These are phyloP conservation scores for Nannochloris sp. DNA, from an alignment of 139 green algal species.

Conservation along the genomic window DNA sequence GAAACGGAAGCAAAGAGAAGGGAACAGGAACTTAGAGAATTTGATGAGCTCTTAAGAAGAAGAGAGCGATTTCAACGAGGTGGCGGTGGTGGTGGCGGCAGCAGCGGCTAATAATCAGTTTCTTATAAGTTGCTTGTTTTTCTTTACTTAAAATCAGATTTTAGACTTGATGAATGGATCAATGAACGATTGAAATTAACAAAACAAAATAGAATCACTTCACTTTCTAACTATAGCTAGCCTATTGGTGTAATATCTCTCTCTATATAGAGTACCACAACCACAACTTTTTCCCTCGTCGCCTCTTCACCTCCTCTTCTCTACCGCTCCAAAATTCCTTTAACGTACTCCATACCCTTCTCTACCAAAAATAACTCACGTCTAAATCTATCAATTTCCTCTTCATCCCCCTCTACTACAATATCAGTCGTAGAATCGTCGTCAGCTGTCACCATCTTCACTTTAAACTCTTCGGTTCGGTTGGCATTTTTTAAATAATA, in stretches of 20 bases:
- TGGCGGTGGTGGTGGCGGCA: background rate
- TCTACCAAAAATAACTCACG: conserved; percentile 74
- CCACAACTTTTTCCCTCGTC: no score
- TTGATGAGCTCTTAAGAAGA: conserved; percentile 16
- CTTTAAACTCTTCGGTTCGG: conserved; percentile 42
- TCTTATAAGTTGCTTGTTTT: no score
- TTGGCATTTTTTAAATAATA: conserved; percentile 80
- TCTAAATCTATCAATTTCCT: conserved; percentile 77
- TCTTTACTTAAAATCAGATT: background rate
- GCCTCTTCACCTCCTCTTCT: background rate
- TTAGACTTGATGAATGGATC: no score
- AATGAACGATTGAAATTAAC: no score
- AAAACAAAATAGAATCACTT: no score
- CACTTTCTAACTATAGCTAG: no score
- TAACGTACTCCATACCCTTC: conserved; percentile 89
- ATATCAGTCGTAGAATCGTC: conserved; percentile 85
- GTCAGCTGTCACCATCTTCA: conserved; percentile 88
- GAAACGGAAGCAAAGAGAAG: conserved; percentile 11
- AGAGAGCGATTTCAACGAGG: conserved; percentile 9
- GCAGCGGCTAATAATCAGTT: no score
- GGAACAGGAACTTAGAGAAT: conserved; percentile 13
- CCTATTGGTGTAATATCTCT: no score
- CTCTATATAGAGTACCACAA: no score
- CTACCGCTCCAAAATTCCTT: conserved; percentile 61
- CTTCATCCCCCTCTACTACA: conserved; percentile 72